Base-by-base conservation (phyloP, 1,284 basidiomycete species). In the Trichosporon faecale region DNA sequence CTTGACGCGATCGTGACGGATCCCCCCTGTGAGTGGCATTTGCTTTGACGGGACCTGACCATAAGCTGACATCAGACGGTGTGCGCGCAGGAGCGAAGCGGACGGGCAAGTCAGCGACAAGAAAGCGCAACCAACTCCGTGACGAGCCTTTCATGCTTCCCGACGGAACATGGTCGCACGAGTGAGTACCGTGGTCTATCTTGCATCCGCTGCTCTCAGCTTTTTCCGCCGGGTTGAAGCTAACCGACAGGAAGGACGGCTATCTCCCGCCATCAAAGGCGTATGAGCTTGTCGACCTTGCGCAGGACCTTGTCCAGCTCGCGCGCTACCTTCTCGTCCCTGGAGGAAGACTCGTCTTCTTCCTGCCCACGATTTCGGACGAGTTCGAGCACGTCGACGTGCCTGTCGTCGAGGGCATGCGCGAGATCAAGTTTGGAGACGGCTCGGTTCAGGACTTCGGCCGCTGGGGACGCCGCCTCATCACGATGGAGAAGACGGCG, bases 1-100 rank as follows among this genome's bases (percentile, higher is more conserved):
- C 92, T 99, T 73, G 97, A 99, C 78, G 94, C 95, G 0, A 96
- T 99, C 73, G 86, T 97, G 57, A 95, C 94, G 0, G 95, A 97
- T 82, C 94, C 94, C 65, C 94, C 94, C 16, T 95, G 93, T 93
- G 81, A 80, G 91, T 80, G 11, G 49, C 21, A 18, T 14, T 1
- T 18, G n/a, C n/a, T 0, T 12, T 23, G n/a, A n/a, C n/a, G n/a
- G n/a, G n/a, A n/a, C 49, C 21, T 23, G 49, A 21, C 23, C 21
- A 18, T 33, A 27, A 49, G 23, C 64, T 71, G 57, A 70, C 49
- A 3, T 49, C 78, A 90, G 96, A 99, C 81, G 97, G 96, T 11
- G 94, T 99, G 0, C 87, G 97, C 33, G 96, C 97, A 18, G 97
- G 97, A 1, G 97, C 97, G 2, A 99, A 99, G 82, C 87, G 95